These are phyloP conservation scores for Scheffersomyces amazonensis DNA, from an alignment of 805 yeast species.

Conservation along the genomic window DNA sequence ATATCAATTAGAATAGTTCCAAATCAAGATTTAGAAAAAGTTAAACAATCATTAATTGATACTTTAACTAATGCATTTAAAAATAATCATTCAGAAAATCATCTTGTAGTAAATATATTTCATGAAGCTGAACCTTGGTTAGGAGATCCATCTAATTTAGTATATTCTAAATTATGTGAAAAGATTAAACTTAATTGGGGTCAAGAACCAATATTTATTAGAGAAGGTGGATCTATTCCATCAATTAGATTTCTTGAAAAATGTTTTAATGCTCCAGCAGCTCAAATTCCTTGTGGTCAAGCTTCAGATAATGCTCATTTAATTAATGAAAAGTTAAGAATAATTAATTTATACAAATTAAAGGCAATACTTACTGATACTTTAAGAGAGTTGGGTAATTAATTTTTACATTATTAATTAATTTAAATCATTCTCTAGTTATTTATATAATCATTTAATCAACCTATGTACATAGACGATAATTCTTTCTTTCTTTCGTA, in stretches of 20 bases:
- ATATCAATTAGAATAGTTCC: conserved; percentile 88
- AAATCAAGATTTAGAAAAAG: conserved; percentile 64
- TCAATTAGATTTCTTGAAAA: conserved; percentile 83
- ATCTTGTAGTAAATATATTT: conserved; percentile 55
- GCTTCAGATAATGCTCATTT: conserved; percentile 92
- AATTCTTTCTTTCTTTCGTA: too few species aligned
- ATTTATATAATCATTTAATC: too few species aligned
- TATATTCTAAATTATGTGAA: conserved; percentile 62
- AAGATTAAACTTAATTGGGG: conserved; percentile 75
- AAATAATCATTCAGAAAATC: conserved; percentile 56
- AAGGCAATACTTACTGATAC: conserved; percentile 60
- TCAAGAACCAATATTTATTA: conserved; percentile 75
- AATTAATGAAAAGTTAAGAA: conserved; percentile 79
- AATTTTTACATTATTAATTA: not conserved
- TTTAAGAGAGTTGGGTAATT: conserved; percentile 36
- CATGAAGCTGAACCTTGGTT: conserved; percentile 97
- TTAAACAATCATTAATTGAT: conserved; percentile 48
- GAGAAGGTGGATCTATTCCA: conserved; percentile 98
- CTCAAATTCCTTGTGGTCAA: conserved; percentile 96
- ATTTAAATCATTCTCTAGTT: not conserved
- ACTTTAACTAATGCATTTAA: conserved; percentile 49
- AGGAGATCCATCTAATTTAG: conserved; percentile 76
- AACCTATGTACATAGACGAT: too few species aligned
- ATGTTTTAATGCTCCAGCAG: conserved; percentile 81
- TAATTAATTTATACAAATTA: conserved; percentile 73